A percentile compares a stretch with the other conserved stretches of the same genome.
phyloP scores from a whole-genome alignment of 192 early-diverging fungal genomes.

The Coemansia sp. region DNA sequence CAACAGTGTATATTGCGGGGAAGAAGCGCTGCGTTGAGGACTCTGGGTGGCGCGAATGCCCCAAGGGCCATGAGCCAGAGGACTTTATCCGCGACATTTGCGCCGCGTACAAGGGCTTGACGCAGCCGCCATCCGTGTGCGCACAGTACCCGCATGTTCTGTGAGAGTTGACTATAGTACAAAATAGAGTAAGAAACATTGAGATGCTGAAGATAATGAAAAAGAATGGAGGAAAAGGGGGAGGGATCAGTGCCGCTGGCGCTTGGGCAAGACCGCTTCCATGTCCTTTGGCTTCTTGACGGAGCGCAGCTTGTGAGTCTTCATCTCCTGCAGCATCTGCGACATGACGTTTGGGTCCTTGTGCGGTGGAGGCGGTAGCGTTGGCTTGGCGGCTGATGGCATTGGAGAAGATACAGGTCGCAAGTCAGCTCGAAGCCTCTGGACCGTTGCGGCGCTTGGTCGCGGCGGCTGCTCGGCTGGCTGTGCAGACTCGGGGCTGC shows the following conservation, averaged over 20 bases:
- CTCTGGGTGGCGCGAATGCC: slow-evolving; percentile 56
- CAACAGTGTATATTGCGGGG: slow-evolving; percentile 64
- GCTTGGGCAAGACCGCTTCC: slow-evolving; percentile 6
- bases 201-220: background rate
- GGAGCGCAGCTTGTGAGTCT: slow-evolving; percentile 39
- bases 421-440: slow-evolving; percentile 21
- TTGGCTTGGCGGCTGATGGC: background rate
- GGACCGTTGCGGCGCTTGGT: slow-evolving; percentile 1
- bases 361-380: slow-evolving; percentile 37
- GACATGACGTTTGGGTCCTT: slow-evolving; percentile 52
- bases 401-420: slow-evolving; percentile 11
- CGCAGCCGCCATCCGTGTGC: slow-evolving; percentile 38
- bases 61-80: slow-evolving; percentile 26
- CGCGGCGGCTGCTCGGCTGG: slow-evolving; percentile 6
- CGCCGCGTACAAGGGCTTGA: slow-evolving; percentile 36
- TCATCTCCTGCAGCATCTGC: slow-evolving; percentile 50
- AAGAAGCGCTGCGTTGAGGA: slow-evolving; percentile 66
- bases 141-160: slow-evolving; percentile 21
- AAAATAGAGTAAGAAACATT: too few species aligned
- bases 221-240: background rate
- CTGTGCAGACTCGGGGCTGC: background rate
- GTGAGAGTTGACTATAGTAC: background rate
- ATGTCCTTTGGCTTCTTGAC: slow-evolving; percentile 51
- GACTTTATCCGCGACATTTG: slow-evolving; percentile 57
- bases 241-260: background rate